phyloP scores from a whole-genome alignment of 345 rosid genomes.

The Nasturtium officinale region DNA sequence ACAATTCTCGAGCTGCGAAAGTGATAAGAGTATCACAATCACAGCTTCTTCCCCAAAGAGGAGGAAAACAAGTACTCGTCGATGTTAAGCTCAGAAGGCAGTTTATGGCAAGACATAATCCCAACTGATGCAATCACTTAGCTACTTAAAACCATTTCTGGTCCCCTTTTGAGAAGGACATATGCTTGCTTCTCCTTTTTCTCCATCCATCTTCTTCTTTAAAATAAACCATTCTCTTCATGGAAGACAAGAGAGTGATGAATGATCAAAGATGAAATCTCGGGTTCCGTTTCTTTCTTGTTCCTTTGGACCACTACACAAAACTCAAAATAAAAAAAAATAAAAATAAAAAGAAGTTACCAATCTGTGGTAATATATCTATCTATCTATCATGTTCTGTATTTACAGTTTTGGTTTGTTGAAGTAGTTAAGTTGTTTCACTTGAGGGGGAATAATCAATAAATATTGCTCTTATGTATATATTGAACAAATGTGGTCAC shows the following conservation, averaged over 20 bases:
- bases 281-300: constrained; percentile 8
- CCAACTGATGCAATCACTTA: constrained; percentile 22
- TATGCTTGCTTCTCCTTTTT: constrained; percentile 33
- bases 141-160: constrained; percentile 18
- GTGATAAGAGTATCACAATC: constrained; percentile 46
- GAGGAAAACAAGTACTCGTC: constrained; percentile 39
- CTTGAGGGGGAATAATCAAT: constrained; percentile 39
- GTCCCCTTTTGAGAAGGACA: constrained; percentile 46
- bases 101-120: constrained; percentile 39
- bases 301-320: constrained; percentile 41
- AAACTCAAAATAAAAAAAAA: constrained; percentile 18
- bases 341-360: background rate
- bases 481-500: constrained; percentile 34
- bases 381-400: constrained; percentile 22
- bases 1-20: constrained; percentile 49
- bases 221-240: constrained; percentile 35
- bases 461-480: constrained; percentile 18
- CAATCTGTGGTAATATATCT: background rate
- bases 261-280: constrained; percentile 24
- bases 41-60: constrained; percentile 44
- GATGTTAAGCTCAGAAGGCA: constrained; percentile 35
- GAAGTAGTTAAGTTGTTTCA: constrained; percentile 37
- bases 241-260: constrained; percentile 43
- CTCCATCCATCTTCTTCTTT: constrained; percentile 30
- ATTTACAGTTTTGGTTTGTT: constrained; percentile 35